Percentiles rank a stretch among this genome's conserved stretches.
Evolutionary conservation across 1,284 basidiomycete genomes (phyloP).

Genomic region (Marasmius sp.): DNA sequence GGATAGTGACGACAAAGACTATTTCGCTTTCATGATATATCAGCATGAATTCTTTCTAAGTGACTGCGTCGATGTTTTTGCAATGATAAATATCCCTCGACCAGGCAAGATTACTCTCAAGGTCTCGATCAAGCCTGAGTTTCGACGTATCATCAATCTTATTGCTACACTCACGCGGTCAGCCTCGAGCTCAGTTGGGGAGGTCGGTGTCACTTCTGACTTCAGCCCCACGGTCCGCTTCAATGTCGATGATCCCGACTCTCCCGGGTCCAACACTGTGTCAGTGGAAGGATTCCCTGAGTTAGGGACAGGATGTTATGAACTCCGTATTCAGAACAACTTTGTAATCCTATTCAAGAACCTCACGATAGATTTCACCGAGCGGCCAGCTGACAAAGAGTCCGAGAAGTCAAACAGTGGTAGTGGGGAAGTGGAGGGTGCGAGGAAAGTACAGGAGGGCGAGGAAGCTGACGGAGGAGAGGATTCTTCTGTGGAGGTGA

Average conservation of each 20-base stretch:
- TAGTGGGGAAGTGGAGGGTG: background rate
- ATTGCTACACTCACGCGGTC: background rate
- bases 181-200: background rate
- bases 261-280: background rate
- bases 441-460: too few species aligned
- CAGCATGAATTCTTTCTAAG: background rate
- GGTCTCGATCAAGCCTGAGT: background rate
- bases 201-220: background rate
- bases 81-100: background rate
- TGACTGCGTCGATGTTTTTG: background rate
- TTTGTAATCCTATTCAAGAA: background rate
- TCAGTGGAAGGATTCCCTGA: background rate
- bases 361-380: background rate
- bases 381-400: background rate
- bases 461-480: too few species aligned
- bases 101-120: background rate
- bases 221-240: background rate
- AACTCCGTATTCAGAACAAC: background rate
- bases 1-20: background rate
- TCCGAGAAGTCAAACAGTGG: background rate
- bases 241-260: background rate
- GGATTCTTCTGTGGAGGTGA: too few species aligned
- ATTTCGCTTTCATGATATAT: background rate
- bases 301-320: background rate
- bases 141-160: background rate